Evolutionary conservation across 2,329 filamentous ascomycete genomes (phyloP), one percentile per base, ranked within the genome.

Genomic region (Alternaria sp.): DNA sequence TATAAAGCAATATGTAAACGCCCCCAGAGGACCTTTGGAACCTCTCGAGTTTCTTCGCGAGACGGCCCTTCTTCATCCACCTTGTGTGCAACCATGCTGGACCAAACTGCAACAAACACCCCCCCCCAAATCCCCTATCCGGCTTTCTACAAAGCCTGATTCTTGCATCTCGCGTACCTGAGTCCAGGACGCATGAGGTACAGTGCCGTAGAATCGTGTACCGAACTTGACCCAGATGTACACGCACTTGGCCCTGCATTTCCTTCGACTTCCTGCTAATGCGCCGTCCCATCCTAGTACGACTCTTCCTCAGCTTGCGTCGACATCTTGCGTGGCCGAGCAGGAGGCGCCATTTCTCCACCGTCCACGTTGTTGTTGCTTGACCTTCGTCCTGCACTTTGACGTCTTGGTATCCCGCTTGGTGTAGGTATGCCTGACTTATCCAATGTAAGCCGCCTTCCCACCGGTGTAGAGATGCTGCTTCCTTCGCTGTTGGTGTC

Each of bases 281-380:
- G 51, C 42, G 37, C 42, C 26, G n/a, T 41, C 24, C 29, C 49
- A 13, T 13, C 61, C 56, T 77, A 86, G 73, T 83, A 86, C n/a
- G 83, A 85, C 75, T 87, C 84, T 36, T 86, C 84, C 40, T 85
- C 85, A 44, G 85, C 77, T 56, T 69, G 70, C 44, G 63, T 84
- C 83, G 72, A 83, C 69, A 83, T 76, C 67, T 82, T 83, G 63
- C 83, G 77, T 53, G 81, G 80, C 57, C 80, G 73, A 52, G 78
- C 77, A 9, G 82, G 81, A 29, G 80, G 79, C 1, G 70, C 72
- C 79, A 83, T 83, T 61, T 80, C 76, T 54, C 79, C 75, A 41
- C 77, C 72, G 14, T 80, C 77, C 52, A 78, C 73, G 10, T 74
- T 73, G 10, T 74, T 70, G 44, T 79, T 69, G 56, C 79, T 80